phyloP scores from a whole-genome alignment of 768 basidiomycete genomes.

The Mycena epipterygia region DNA sequence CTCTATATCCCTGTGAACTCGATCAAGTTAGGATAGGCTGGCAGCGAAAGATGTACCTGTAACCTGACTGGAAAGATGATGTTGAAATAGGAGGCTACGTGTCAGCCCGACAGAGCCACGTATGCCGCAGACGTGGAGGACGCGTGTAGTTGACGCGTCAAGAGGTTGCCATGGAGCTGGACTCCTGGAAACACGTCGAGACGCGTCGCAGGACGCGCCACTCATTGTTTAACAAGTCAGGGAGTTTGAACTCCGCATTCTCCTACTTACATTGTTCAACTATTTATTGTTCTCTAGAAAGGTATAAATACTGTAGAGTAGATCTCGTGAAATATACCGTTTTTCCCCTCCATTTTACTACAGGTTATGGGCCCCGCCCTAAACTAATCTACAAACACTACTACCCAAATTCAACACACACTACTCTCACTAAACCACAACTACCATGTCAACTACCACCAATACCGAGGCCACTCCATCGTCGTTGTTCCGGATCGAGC shows the following conservation, averaged over 20 bases:
- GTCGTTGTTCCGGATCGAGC: constrained; percentile 26
- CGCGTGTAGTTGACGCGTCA: too few species aligned
- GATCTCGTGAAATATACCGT: not conserved
- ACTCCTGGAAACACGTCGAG: not conserved
- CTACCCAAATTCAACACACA: not conserved
- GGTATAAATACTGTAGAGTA: not conserved
- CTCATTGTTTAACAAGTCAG: too few species aligned
- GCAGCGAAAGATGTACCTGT: too few species aligned
- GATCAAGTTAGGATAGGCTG: too few species aligned
- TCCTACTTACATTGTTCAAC: too few species aligned
- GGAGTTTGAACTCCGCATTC: not conserved
- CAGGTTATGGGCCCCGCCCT: not conserved
- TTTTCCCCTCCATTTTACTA: constrained; percentile 4
- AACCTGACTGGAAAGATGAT: too few species aligned
- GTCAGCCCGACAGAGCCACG: too few species aligned
- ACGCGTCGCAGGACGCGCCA: not conserved
- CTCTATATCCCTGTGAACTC: too few species aligned
- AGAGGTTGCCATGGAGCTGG: not conserved
- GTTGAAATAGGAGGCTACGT: too few species aligned
- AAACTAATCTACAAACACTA: not conserved
- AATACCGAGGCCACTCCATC: not conserved
- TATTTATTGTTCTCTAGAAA: not conserved
- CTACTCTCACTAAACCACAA: not conserved
- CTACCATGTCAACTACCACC: not conserved
- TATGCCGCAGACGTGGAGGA: too few species aligned